Evolutionary conservation across 73 alveolate genomes (phyloP).

Genomic region (Chromera velia): DNA sequence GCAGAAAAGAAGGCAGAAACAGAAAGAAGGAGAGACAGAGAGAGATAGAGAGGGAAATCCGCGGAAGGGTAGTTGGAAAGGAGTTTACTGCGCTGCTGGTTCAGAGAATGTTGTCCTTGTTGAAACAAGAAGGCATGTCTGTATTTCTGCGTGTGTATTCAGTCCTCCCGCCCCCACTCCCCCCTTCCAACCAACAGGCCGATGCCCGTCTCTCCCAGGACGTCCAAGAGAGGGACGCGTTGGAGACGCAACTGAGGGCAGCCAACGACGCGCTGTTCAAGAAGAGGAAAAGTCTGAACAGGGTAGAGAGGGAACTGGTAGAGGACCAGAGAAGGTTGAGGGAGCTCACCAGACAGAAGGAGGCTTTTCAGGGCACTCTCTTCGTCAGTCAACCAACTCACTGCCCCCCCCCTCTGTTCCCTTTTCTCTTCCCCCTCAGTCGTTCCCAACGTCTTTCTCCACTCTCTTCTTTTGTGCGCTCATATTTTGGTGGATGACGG

Average conservation of each 20-base stretch:
- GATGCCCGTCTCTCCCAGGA: slow-evolving; percentile 64
- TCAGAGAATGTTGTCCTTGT: background rate
- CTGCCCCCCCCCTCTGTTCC: too few relatives aligned
- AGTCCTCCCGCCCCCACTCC: background rate
- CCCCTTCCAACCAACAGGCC: slow-evolving; percentile 47
- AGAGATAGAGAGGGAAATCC: too few relatives aligned
- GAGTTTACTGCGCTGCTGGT: slow-evolving; percentile 18
- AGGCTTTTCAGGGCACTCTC: background rate
- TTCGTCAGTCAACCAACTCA: too few relatives aligned
- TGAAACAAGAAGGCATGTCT: background rate
- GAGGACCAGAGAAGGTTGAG: slow-evolving; percentile 63
- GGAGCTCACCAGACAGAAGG: slow-evolving; percentile 38
- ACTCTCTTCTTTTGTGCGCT: too few relatives aligned
- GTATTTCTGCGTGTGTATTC: background rate
- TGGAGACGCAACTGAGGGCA: slow-evolving; percentile 78
- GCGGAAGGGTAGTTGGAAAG: background rate
- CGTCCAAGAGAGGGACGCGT: slow-evolving; percentile 53
- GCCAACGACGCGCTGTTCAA: slow-evolving; percentile 77
- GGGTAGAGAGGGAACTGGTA: slow-evolving; percentile 59
- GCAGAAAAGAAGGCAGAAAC: too few relatives aligned
- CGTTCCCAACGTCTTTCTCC: too few relatives aligned
- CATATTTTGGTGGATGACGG: too few relatives aligned
- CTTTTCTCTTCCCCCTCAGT: too few relatives aligned
- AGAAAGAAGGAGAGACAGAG: too few relatives aligned
- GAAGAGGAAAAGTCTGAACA: slow-evolving; percentile 63